Base-by-base conservation (phyloP, 768 basidiomycete species). In the Pleurotus djamor region DNA sequence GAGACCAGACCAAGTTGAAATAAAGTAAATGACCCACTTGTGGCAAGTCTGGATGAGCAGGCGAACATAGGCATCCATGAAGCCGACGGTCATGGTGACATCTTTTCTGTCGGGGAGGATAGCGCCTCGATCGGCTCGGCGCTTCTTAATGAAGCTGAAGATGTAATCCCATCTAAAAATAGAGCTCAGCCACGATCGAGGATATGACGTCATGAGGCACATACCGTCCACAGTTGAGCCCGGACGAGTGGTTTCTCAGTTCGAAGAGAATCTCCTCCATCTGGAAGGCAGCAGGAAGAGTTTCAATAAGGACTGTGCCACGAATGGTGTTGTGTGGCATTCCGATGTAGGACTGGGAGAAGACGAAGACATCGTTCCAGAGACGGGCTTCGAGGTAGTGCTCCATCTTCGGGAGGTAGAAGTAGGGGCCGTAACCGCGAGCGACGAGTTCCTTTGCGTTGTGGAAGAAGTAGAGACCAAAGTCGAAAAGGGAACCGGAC, bases 181-280 rank as follows among this genome's bases (percentile, higher is more conserved):
- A 63, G 41, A 17, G 32, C 32, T 34, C 7, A 50, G 45, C 36
- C 52, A 57, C 61, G 65, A 28, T 28, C 63, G 54, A 44, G 52
- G 28, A 17, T 28, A 59, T 62, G 44, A 67, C 60, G 58, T 49
- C 63, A 64, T 58, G 35, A 48, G 57, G 48, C 52, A 66, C 78
- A 69, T 61, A 87, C 92, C 97, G 83, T 64, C 96, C 96, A 74
- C 96, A 99, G 76, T 99, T 99, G 69, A 99, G 76, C 10, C 97
- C 97, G 33, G 92, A 80, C 1, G 96, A 98, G 70, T 99, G 97
- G 64, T 95, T 93, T 69, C 93, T 84, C 52, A 99, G 81, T 78
- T 99, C 97, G 63, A 95, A 99, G 56, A 98, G 80, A 60, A 98
- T 98, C 74, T 99, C 97, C 72, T 99, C 97, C 97, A 98, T 99